These are phyloP conservation scores for Verruconis gallopava DNA, from an alignment of 2,329 filamentous ascomycete species.

Conservation along the genomic window DNA sequence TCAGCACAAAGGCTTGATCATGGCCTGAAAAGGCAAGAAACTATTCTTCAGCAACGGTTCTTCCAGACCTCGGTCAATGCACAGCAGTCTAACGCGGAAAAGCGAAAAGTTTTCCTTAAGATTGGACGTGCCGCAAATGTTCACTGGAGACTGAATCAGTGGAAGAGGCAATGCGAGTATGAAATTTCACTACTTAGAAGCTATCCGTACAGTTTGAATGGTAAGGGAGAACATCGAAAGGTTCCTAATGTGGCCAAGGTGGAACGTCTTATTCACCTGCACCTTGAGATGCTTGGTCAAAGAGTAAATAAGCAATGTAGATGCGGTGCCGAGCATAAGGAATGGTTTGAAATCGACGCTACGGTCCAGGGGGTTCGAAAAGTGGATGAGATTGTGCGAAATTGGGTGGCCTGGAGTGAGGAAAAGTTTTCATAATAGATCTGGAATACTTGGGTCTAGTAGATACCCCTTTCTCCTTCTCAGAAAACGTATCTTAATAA, in stretches of 20 bases:
- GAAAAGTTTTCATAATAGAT: conserved; percentile 6
- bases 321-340: conserved; percentile 75
- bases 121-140: conserved; percentile 67
- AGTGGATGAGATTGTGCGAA: conserved; percentile 60
- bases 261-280: conserved; percentile 66
- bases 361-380: conserved; percentile 53
- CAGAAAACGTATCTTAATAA: too few relatives aligned
- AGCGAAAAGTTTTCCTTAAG: conserved; percentile 31
- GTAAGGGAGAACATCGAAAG: conserved; percentile 34
- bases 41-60: conserved; percentile 6
- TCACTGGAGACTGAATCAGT: conserved; percentile 80
- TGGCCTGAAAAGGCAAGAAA: conserved; percentile 12
- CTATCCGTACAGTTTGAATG: conserved; percentile 59
- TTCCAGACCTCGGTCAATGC: conserved; percentile 8
- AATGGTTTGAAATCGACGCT: conserved; percentile 90
- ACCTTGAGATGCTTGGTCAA: conserved; percentile 57
- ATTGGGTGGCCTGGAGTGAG: conserved; percentile 82
- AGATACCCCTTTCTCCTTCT: too few relatives aligned
- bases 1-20: conserved; percentile 41
- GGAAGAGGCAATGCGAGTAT: conserved; percentile 86
- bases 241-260: conserved; percentile 79
- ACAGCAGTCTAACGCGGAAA: neutral
- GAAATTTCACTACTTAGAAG: conserved; percentile 77
- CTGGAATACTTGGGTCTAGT: too few relatives aligned
- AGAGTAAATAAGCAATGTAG: conserved; percentile 52